Percentiles rank a stretch among this genome's conserved stretches.
Evolutionary conservation across 148 eudicot genomes (phyloP).

Genomic region (Mesembryanthemum crystallinum): DNA sequence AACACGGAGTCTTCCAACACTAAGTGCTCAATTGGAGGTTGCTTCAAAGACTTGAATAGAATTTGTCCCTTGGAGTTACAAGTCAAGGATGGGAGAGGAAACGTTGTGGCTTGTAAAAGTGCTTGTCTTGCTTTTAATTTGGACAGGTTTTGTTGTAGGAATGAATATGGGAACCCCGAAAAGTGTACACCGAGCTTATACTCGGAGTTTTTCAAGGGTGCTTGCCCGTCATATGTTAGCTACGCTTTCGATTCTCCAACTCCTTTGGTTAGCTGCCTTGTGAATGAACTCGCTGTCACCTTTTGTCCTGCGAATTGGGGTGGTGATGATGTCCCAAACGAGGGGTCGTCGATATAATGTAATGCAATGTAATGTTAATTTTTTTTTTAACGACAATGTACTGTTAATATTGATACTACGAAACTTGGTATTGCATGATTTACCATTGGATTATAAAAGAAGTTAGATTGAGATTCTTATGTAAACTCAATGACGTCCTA

Average conservation of each 20-base stretch:
- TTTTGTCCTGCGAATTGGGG: conserved; percentile 62
- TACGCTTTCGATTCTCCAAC: conserved; percentile 58
- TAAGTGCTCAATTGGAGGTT: conserved; percentile 49
- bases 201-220: conserved; percentile 57
- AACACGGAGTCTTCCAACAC: not conserved
- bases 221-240: conserved; percentile 61
- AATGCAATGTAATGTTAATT: no score
- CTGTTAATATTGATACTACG: no score
- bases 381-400: no score
- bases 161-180: conserved; percentile 48
- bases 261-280: conserved; percentile 53
- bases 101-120: conserved; percentile 71
- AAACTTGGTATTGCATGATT: no score
- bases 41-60: conserved; percentile 40
- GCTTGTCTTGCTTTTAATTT: conserved; percentile 63
- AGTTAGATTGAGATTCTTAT: no score
- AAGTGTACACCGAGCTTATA: conserved; percentile 67
- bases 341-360: not conserved
- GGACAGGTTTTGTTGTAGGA: conserved; percentile 66
- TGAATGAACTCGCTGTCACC: conserved; percentile 51
- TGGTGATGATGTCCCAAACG: not conserved
- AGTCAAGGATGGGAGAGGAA: conserved; percentile 33
- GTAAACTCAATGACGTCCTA: no score
- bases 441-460: no score
- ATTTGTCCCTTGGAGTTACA: conserved; percentile 61